These are phyloP conservation scores for Polytrichum commune DNA, from an alignment of 225 moss, liverwort and hornwort genomes.

Conservation along the genomic window DNA sequence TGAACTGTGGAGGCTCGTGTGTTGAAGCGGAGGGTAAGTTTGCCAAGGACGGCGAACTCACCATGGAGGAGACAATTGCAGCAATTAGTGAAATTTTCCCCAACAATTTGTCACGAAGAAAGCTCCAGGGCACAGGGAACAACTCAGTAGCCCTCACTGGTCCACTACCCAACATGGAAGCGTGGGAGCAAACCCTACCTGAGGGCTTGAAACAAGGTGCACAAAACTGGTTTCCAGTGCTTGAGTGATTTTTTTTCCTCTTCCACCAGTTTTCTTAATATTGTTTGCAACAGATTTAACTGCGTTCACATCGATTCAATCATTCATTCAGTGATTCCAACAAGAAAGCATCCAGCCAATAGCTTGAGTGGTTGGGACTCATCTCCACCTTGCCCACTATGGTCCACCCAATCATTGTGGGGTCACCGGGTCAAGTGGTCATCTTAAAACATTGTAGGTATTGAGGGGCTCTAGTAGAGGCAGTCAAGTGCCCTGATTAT, in stretches of 20 bases:
- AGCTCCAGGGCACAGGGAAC: constrained; percentile 46
- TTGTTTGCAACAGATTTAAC: too few relatives aligned
- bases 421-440: too few relatives aligned
- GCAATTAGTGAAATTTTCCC: constrained; percentile 63
- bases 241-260: background rate
- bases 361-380: too few relatives aligned
- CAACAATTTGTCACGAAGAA: constrained; percentile 37
- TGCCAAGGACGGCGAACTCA: constrained; percentile 57
- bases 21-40: constrained; percentile 62
- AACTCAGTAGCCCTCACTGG: constrained; percentile 78
- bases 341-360: too few relatives aligned
- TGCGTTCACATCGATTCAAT: too few relatives aligned
- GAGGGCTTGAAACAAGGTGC: constrained; percentile 34
- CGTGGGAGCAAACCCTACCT: constrained; percentile 68
- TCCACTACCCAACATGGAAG: constrained; percentile 48
- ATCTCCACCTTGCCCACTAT: too few relatives aligned
- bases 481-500: too few relatives aligned
- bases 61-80: constrained; percentile 71
- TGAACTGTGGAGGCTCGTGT: constrained; percentile 91
- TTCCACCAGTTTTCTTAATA: too few relatives aligned
- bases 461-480: too few relatives aligned
- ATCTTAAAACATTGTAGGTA: too few relatives aligned
- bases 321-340: too few relatives aligned
- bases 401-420: too few relatives aligned
- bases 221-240: constrained; percentile 37